phyloP scores from a whole-genome alignment of 2,329 filamentous ascomycete species.

The Septoria petroselini region DNA sequence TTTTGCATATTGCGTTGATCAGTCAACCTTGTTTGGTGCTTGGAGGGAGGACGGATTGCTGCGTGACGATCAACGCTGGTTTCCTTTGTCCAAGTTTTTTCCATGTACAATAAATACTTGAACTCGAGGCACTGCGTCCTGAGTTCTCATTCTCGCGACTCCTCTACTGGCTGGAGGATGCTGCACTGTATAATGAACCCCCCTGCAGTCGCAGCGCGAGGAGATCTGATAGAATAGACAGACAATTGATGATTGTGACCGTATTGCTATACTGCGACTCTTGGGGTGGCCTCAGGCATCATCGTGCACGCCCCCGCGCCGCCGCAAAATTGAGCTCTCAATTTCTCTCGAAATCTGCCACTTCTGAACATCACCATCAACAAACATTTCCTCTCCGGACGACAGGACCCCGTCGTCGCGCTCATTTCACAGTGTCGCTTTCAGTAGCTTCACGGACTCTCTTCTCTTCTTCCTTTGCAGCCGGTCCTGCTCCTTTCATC shows the following conservation, averaged over 20 bases:
- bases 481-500: slow-evolving; percentile 36
- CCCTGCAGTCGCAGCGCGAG: slow-evolving; percentile 1
- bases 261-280: no score
- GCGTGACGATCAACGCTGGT: slow-evolving; percentile 3
- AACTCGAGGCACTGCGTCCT: background rate
- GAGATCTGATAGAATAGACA: background rate
- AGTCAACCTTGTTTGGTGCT: background rate
- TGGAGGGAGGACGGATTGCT: background rate
- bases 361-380: background rate
- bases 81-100: background rate
- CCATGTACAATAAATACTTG: slow-evolving; percentile 2
- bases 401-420: slow-evolving; percentile 35
- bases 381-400: slow-evolving; percentile 16
- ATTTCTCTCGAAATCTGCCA: background rate
- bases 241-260: background rate
- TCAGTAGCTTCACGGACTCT: slow-evolving; percentile 29
- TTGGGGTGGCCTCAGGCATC: no score
- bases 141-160: slow-evolving; percentile 1
- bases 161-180: background rate
- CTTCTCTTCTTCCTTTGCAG: slow-evolving; percentile 32
- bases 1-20: background rate
- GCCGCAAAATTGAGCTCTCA: background rate
- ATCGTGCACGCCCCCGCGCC: no score
- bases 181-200: slow-evolving; percentile 9
- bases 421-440: slow-evolving; percentile 31